Evolutionary conservation across 352 stramenopile genomes (phyloP), one percentile per base, ranked within the genome.

Genomic region (Pythium phragmiticola): DNA sequence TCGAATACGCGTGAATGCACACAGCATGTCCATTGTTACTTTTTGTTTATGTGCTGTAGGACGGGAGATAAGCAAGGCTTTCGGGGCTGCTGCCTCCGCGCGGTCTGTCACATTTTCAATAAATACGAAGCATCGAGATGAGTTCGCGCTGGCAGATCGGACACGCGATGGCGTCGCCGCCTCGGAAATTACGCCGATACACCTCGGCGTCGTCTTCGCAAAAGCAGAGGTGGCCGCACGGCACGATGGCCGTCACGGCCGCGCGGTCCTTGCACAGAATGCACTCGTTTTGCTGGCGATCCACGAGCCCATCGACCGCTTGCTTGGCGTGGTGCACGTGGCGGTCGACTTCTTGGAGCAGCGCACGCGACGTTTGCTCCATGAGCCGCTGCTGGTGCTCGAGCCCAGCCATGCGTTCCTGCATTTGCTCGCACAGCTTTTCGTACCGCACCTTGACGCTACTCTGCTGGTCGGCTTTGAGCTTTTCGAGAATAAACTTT

Each of bases 191-290:
- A 45, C 68, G 80, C 3, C 75, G 75, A 66, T 92, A 94, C 13
- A 73, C 68, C 39, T 91, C 80, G 28, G 75, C 82, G 65, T 94
- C 85, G n/a, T 89, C 69, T 30, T 94, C 80, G 68, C 85, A 94
- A 60, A 94, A 94, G 56, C 84, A 90, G 46, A 94, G 46, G 47
- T 94, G 85, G n/a, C 85, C 85, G 45, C 85, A 94, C 45, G 85
- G 85, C 53, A 92, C 83, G 41, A 94, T 72, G 6, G 85, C 85
- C 34, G 77, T 90, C 52, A 89, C 84, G 0, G 85, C 82, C 36
- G 78, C 65, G 34, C 74, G 74, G 57, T 94, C 85, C 60, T 90
- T 89, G 74, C 85, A 94, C 59, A 94, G 66, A 54, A 94, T 77
- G 66, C 85, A 94, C 66, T 94, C 85, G 54, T 69, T 87, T 30